Base-by-base conservation (phyloP, 371 early-diverging fungal genomes). In the Synchytrium microbalum region DNA sequence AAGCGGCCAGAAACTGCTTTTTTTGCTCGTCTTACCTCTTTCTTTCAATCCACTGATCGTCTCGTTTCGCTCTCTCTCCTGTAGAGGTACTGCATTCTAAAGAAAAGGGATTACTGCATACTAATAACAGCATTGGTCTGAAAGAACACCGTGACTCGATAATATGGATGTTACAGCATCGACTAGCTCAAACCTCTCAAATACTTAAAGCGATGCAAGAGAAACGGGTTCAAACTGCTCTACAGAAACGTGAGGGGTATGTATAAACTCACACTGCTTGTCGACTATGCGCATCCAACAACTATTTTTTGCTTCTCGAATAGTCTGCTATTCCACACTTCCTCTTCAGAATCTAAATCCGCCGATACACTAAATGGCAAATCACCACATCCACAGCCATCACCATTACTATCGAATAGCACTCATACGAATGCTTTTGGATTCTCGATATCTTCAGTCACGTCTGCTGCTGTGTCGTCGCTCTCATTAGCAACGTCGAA, bases 121-220 rank as follows among this genome's bases (percentile, higher is more conserved):
- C 46, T 38, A 10, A 38, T 38, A 10, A 10, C 46, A 19, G 10
- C 46, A 5, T 38, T 38, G 46, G 46, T 5, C 14, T 70, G 5
- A 25, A 62, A 13, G 72, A 69, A 32, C 73, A 72, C 54, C 64
- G 71, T 2, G 55, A 31, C 23, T 23, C 66, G 3, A 60, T 75
- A 16, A 60, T 75, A 5, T 72, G 73, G 75, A 27, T 72, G 25
- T 57, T 75, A 29, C 66, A 66, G 58, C 60, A 62, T 58, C 54
- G 66, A 27, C 64, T 75, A 23, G 67, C 72, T 65, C 61, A 67
- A 24, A 65, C 62, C 14, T 75, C 74, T 1, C 53, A 54, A 13
- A 24, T 66, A 0, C 67, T 68, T 32, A 69, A 67, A 61, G 51
- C 52, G 19, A 64, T 76, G 65, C 73, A 73, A 63, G 70, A 69